Evolutionary conservation across 1,284 basidiomycete species (phyloP).

Genomic region (Retiboletus fuscus): DNA sequence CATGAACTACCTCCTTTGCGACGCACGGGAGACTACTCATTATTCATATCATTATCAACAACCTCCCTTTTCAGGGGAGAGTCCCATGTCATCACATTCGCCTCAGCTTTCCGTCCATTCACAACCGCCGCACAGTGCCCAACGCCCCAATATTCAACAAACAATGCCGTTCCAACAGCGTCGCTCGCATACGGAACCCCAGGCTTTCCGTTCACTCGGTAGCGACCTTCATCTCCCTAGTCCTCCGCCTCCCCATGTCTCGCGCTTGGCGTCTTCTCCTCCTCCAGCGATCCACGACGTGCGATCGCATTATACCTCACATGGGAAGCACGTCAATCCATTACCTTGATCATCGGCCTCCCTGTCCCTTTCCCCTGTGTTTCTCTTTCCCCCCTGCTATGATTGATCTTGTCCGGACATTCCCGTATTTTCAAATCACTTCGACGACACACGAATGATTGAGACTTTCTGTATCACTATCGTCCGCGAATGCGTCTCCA

Average conservation of each 20-base stretch:
- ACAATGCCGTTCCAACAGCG: slow-evolving; percentile 50
- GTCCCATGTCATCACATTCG: slow-evolving; percentile 49
- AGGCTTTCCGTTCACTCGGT: slow-evolving; percentile 47
- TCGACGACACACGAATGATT: slow-evolving; percentile 40
- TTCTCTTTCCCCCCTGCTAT: slow-evolving; percentile 37
- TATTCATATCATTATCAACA: slow-evolving; percentile 54
- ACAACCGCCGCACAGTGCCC: slow-evolving; percentile 45
- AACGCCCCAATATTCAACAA: slow-evolving; percentile 45
- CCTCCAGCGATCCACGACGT: slow-evolving; percentile 50
- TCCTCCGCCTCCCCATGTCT: slow-evolving; percentile 47
- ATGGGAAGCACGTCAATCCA: slow-evolving; percentile 53
- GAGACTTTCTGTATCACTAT: slow-evolving; percentile 50
- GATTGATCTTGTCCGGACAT: slow-evolving; percentile 45
- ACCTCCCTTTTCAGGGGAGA: slow-evolving; percentile 49
- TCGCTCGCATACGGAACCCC: slow-evolving; percentile 49
- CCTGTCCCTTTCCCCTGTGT: slow-evolving; percentile 32
- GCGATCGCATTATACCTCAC: slow-evolving; percentile 52
- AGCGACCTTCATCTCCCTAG: slow-evolving; percentile 51
- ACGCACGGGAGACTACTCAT: slow-evolving; percentile 49
- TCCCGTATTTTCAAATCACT: slow-evolving; percentile 49
- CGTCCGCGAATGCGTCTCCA: slow-evolving; percentile 39
- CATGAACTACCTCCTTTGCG: slow-evolving; percentile 51
- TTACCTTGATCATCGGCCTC: slow-evolving; percentile 47
- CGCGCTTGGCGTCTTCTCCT: slow-evolving; percentile 48
- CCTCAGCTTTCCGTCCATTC: slow-evolving; percentile 51